phyloP scores from a whole-genome alignment of 768 basidiomycete genomes.

The Macrolepiota fuliginosa region DNA sequence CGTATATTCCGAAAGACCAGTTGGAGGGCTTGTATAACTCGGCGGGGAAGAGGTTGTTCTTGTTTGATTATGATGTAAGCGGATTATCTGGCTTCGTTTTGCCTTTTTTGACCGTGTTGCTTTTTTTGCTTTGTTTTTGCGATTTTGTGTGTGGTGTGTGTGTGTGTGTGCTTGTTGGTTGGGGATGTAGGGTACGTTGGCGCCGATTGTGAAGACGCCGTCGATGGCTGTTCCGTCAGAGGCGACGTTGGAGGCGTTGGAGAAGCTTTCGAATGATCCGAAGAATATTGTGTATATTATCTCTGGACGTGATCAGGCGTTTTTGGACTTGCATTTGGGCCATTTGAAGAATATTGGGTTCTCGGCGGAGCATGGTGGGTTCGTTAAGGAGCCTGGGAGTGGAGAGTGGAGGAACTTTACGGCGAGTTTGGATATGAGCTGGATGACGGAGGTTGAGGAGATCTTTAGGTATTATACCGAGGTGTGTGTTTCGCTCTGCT shows the following conservation, averaged over 20 bases:
- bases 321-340: slow-evolving; percentile 90
- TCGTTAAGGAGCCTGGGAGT: slow-evolving; percentile 72
- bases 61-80: slow-evolving; percentile 94
- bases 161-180: too few species aligned
- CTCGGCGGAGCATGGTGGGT: slow-evolving; percentile 95
- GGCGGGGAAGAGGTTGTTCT: slow-evolving; percentile 82
- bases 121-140: background rate
- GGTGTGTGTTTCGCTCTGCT: slow-evolving; percentile 35
- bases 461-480: slow-evolving; percentile 97
- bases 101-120: background rate
- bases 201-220: slow-evolving; percentile 95
- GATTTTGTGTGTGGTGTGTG: too few species aligned
- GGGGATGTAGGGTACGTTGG: slow-evolving; percentile 86
- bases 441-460: slow-evolving; percentile 95
- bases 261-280: slow-evolving; percentile 72
- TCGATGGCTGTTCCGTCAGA: slow-evolving; percentile 81
- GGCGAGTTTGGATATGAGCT: slow-evolving; percentile 91
- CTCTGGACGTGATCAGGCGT: slow-evolving; percentile 90
- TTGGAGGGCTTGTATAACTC: slow-evolving; percentile 59
- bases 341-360: slow-evolving; percentile 82
- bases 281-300: slow-evolving; percentile 95
- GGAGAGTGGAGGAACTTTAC: slow-evolving; percentile 85
- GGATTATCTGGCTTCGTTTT: slow-evolving; percentile 15
- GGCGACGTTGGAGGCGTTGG: slow-evolving; percentile 71
- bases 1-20: slow-evolving; percentile 67